Evolutionary conservation across 108 stramenopile genomes (phyloP).

Genomic region (Cyclostephanos invisitatus): DNA sequence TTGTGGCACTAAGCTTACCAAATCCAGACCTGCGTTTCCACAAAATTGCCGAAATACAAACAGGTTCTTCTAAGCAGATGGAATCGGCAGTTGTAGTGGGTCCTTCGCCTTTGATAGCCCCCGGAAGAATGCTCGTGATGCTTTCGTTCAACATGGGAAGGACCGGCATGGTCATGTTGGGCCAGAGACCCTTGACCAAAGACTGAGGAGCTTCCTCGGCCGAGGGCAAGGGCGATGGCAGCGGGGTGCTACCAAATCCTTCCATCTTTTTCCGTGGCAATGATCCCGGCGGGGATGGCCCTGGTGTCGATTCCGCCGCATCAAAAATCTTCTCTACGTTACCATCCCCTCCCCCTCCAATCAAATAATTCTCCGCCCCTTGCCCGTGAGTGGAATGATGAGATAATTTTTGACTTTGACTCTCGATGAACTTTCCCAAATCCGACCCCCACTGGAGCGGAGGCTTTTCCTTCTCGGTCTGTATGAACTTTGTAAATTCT

Average conservation of each 20-base stretch:
- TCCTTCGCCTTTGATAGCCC: not conserved
- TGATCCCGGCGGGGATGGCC: constrained; percentile 1
- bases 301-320: not conserved
- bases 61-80: constrained; percentile 15
- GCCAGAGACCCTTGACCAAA: constrained; percentile 8
- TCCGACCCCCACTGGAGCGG: constrained; percentile 41
- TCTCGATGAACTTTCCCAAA: constrained; percentile 47
- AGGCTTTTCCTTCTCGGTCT: constrained; percentile 36
- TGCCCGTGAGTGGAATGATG: not conserved
- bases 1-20: constrained; percentile 31
- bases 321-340: constrained; percentile 1
- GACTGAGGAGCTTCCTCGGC: not conserved
- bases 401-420: constrained; percentile 20
- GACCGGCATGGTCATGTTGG: constrained; percentile 14
- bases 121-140: constrained; percentile 5
- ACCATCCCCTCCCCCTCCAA: not conserved
- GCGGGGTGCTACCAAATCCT: constrained; percentile 38
- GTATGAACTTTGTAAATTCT: constrained; percentile 43
- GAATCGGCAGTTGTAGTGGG: not conserved
- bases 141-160: constrained; percentile 17
- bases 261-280: constrained; percentile 38
- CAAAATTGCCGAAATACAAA: constrained; percentile 29
- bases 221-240: not conserved
- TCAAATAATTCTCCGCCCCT: not conserved
- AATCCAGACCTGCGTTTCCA: constrained; percentile 50